Evolutionary conservation across 495 filamentous ascomycete genomes (phyloP), one percentile per base, ranked within the genome.

Genomic region (Penicillium cinerascens): DNA sequence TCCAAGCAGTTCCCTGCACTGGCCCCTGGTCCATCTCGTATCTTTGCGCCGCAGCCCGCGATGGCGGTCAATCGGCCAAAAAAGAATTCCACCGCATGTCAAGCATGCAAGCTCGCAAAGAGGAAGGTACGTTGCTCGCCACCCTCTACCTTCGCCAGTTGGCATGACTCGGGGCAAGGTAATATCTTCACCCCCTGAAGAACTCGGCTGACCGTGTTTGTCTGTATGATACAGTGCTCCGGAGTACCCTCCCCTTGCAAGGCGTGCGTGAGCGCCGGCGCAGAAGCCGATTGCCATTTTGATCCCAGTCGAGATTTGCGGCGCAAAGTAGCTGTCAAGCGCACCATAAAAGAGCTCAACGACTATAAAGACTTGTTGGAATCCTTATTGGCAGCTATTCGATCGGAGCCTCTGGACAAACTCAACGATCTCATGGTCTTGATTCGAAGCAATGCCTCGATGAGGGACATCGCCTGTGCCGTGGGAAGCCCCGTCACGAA

Each of bases 61-160:
- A 48, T 51, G 4, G 42, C 60, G 11, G 45, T 72, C 27, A 51
- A 44, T 41, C 64, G 62, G 42, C 61, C 64, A 18, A 72, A 67
- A 41, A 76, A 76, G 59, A 76, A 67, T 42, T 76, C 73, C 6
- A 74, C 64, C 0, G 73, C 73, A 11, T 76, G 73, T 42, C 44
- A 63, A 25, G 61, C 67, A 44, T 76, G 73, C 49, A 76, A 74
- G 33, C 60, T 68, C 29, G 68, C 71, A 17, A 76, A 74, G 52
- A 64, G 71, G 56, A 76, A 76, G 67, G 72, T 71, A 56, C 52
- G 53, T 44, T 15, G 20, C 16, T 9, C 8, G 21, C 10, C 33
- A 47, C 33, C 33, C 11, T 25, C 1, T 2, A 6, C 0, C 13
- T 2, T 13, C 26, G 16, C 22, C 22, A 23, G 22, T 23, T 3